Conservation (phyloP, 2,329 filamentous ascomycete species). For the Paraphoma chrysanthemicola region DNA sequence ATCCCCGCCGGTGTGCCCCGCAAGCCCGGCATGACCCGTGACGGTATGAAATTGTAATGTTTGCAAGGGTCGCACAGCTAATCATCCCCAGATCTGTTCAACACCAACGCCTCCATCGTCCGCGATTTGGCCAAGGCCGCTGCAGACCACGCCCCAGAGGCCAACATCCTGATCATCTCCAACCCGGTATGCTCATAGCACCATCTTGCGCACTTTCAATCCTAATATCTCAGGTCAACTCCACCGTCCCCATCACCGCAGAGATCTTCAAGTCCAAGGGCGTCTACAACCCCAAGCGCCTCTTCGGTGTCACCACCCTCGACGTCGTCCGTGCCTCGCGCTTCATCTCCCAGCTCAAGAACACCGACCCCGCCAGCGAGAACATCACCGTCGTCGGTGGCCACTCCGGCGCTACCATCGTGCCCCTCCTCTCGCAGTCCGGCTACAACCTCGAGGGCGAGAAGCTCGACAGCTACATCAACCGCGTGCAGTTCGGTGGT, state of each 20-base stretch:
- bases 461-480: conserved; percentile 76
- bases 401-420: conserved; percentile 98
- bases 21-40: conserved; percentile 99
- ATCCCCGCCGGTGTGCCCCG: conserved; percentile 98
- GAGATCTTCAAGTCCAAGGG: conserved; percentile 95
- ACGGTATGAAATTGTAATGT: conserved; percentile 62
- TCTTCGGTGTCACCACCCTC: conserved; percentile 99
- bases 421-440: conserved; percentile 95
- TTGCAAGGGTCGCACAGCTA: conserved; percentile 6
- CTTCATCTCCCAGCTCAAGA: conserved; percentile 96
- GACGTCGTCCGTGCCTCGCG: conserved; percentile 97
- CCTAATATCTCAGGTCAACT: conserved; percentile 74
- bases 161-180: conserved; percentile 96
- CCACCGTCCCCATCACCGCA: conserved; percentile 94
- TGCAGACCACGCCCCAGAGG: conserved; percentile 86
- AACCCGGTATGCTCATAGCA: conserved; percentile 73
- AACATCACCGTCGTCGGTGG: conserved; percentile 95
- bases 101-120: conserved; percentile 99
- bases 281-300: conserved; percentile 98
- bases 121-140: conserved; percentile 96
- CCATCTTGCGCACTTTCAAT: neutral
- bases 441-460: conserved; percentile 84
- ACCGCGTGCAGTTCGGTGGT: conserved; percentile 98
- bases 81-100: conserved; percentile 82
- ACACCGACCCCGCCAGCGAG: conserved; percentile 88